Percentiles rank a stretch among this genome's conserved stretches.
These are phyloP conservation scores for Alternaria postmessia DNA, from an alignment of 2,329 filamentous ascomycete species.

Conservation along the genomic window DNA sequence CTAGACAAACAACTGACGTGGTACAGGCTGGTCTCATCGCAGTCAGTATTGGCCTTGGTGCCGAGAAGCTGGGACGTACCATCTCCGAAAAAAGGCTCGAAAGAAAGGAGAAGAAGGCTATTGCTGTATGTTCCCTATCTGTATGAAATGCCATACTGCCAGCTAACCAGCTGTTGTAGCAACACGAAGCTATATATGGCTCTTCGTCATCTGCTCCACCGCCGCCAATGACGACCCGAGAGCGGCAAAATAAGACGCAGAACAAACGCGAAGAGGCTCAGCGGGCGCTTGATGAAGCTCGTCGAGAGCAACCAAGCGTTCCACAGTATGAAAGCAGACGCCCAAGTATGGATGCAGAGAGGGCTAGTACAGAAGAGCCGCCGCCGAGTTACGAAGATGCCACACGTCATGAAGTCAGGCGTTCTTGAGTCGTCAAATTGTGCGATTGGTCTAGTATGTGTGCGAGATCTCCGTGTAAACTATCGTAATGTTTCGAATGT, in stretches of 20 bases:
- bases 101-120: constrained; percentile 34
- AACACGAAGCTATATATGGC: constrained; percentile 23
- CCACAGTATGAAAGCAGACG: constrained; percentile 12
- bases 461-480: neutral
- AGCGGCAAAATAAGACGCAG: constrained; percentile 3
- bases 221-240: constrained; percentile 12
- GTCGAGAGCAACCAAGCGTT: constrained; percentile 13
- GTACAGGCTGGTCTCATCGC: constrained; percentile 33
- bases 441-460: too few species aligned
- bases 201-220: constrained; percentile 18
- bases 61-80: constrained; percentile 29
- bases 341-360: constrained; percentile 25
- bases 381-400: constrained; percentile 26
- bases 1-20: neutral
- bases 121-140: constrained; percentile 17
- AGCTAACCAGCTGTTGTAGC: constrained; percentile 17
- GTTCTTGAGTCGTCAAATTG: neutral
- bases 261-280: constrained; percentile 23
- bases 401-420: constrained; percentile 6
- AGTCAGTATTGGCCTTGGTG: constrained; percentile 29
- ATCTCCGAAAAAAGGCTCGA: constrained; percentile 35
- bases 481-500: neutral
- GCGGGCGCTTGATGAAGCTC: constrained; percentile 13
- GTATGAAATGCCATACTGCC: neutral
- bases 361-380: constrained; percentile 19